Evolutionary conservation across 2,329 filamentous ascomycete species (phyloP).

Genomic region (Cadophora gregata): DNA sequence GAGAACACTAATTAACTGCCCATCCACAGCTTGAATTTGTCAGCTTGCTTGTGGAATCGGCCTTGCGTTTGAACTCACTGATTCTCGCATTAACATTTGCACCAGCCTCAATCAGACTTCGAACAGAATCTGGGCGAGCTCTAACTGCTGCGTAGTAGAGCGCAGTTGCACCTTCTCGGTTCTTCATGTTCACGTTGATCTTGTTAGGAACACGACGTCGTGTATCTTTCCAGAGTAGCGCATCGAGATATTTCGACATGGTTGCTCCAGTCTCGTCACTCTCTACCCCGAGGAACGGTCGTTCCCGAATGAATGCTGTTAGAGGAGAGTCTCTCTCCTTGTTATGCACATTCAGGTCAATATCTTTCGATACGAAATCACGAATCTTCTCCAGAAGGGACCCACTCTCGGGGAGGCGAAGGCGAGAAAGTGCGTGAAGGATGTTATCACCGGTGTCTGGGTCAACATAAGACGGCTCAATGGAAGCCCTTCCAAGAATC

Average conservation of each 20-base stretch:
- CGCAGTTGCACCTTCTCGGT: conserved; percentile 23
- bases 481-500: conserved; percentile 7
- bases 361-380: conserved; percentile 17
- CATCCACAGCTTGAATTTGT: background rate
- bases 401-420: conserved; percentile 11
- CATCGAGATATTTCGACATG: conserved; percentile 30
- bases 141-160: conserved; percentile 20
- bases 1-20: conserved; percentile 14
- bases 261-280: conserved; percentile 23
- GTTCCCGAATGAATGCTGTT: conserved; percentile 11
- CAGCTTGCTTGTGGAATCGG: background rate
- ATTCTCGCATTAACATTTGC: conserved; percentile 20
- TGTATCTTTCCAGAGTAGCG: conserved; percentile 22
- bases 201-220: conserved; percentile 21
- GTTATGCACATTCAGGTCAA: conserved; percentile 23
- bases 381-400: conserved; percentile 13
- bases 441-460: conserved; percentile 24
- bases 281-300: conserved; percentile 12
- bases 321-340: conserved; percentile 12
- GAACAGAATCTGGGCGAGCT: conserved; percentile 23
- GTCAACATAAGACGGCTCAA: conserved; percentile 18
- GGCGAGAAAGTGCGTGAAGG: conserved; percentile 23
- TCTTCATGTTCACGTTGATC: conserved; percentile 28
- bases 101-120: conserved; percentile 22
- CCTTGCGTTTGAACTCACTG: background rate